Percentiles rank a stretch among this genome's conserved stretches.
Conservation (phyloP, 1,284 basidiomycete genomes). For the Ganoderma leucocontextum region DNA sequence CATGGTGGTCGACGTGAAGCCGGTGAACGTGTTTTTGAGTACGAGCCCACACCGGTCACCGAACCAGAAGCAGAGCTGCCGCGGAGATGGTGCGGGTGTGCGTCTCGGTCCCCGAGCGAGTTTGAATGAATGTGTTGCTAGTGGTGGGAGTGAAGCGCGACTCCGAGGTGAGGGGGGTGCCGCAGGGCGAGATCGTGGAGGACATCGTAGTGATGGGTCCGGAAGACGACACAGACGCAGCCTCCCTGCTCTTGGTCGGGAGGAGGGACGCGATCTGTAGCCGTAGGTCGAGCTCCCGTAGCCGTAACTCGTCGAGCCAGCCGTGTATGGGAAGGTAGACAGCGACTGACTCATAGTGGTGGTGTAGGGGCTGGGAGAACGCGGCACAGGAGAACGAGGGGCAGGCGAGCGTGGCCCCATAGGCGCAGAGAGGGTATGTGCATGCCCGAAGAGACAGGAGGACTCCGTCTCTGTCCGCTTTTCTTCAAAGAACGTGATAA, state of each 20-base stretch:
- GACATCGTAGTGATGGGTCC: conserved; percentile 45
- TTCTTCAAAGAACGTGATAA: conserved; percentile 80
- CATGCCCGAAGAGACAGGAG: conserved; percentile 48
- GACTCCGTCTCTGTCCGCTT: conserved; percentile 47
- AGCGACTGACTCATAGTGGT: conserved; percentile 51
- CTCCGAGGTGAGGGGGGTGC: conserved; percentile 42
- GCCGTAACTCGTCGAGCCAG: conserved; percentile 36
- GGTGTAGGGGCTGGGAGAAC: conserved; percentile 61
- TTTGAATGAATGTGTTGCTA: conserved; percentile 45
- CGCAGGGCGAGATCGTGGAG: conserved; percentile 49
- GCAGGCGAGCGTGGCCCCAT: conserved; percentile 58
- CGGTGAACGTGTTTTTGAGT: conserved; percentile 43
- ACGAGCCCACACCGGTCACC: conserved; percentile 33
- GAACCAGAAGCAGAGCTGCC: conserved; percentile 8
- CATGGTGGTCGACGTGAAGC: conserved; percentile 44
- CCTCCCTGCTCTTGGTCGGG: conserved; percentile 54
- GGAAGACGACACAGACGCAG: conserved; percentile 41
- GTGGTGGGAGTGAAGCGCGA: conserved; percentile 47
- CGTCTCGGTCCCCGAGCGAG: conserved; percentile 34
- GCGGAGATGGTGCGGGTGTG: conserved; percentile 32
- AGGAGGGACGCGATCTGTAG: conserved; percentile 52
- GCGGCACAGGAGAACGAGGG: conserved; percentile 47
- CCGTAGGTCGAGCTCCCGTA: conserved; percentile 42
- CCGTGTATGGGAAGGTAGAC: conserved; percentile 43
- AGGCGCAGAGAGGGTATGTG: conserved; percentile 63